Conservation (phyloP, 352 stramenopile genomes). For the Pythium brachiatum region DNA sequence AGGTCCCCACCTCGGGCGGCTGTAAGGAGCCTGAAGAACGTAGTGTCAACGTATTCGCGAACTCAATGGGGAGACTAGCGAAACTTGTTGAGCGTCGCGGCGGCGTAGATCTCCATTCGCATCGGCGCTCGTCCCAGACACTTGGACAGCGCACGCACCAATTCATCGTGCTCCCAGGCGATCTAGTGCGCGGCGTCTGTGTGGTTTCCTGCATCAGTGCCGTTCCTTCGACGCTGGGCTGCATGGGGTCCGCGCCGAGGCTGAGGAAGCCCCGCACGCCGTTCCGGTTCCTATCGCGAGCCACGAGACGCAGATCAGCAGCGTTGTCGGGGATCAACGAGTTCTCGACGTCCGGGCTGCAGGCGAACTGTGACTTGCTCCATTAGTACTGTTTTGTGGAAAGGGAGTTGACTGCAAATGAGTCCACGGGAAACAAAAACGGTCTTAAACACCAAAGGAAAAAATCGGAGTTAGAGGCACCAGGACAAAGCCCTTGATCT, state of each 20-base stretch:
- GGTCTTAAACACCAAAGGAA: too few species aligned
- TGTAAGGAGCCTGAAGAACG: neutral
- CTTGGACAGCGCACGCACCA: neutral
- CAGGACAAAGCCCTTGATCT: too few species aligned
- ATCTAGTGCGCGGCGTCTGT: neutral
- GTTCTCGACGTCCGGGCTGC: too few species aligned
- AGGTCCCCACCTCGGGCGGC: neutral
- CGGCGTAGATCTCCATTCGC: neutral
- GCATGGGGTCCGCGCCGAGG: neutral
- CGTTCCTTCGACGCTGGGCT: neutral
- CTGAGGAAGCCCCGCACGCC: neutral
- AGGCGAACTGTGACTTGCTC: too few species aligned
- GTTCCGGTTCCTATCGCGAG: too few species aligned
- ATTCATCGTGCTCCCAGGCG: neutral
- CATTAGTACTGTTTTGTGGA: too few species aligned
- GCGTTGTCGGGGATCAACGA: too few species aligned
- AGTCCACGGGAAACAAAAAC: too few species aligned
- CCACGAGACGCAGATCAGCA: too few species aligned
- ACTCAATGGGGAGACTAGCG: neutral
- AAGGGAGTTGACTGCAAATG: too few species aligned
- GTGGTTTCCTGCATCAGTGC: too few species aligned
- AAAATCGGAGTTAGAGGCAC: too few species aligned
- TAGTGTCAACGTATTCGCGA: neutral
- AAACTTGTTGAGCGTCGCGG: neutral
- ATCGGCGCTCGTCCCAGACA: neutral